A percentile compares a stretch with the other conserved stretches of the same genome.
Evolutionary conservation across 257 asterid genomes (phyloP).

Genomic region (Craterostigma plantagineum): DNA sequence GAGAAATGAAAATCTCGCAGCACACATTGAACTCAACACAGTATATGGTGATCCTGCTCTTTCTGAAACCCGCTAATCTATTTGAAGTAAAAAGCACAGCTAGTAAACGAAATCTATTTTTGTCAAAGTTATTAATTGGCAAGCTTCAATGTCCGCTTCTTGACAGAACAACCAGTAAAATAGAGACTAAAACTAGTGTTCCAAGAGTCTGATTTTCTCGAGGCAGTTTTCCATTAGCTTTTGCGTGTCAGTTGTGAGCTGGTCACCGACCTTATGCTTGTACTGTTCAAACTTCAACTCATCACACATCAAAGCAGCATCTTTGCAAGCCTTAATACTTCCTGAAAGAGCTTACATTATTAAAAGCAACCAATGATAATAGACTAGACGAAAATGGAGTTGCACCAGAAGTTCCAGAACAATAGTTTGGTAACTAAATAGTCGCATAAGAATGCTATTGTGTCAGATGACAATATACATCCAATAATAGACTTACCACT

Average conservation of each 20-base stretch:
- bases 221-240: slow-evolving; percentile 57
- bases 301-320: slow-evolving; percentile 69
- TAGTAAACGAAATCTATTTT: no score
- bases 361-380: background rate
- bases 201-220: slow-evolving; percentile 62
- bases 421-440: background rate
- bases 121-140: no score
- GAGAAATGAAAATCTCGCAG: no score
- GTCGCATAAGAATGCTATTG: background rate
- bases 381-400: background rate
- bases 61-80: no score
- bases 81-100: no score
- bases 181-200: slow-evolving; percentile 19
- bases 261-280: slow-evolving; percentile 37
- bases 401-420: background rate
- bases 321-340: slow-evolving; percentile 63
- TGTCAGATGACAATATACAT: background rate
- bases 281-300: slow-evolving; percentile 60
- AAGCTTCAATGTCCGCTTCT: no score
- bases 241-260: slow-evolving; percentile 20
- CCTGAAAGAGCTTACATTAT: slow-evolving; percentile 20
- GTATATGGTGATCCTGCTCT: no score
- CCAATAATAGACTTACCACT: slow-evolving; percentile 39
- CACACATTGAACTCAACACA: no score
- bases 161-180: no score